Conservation (phyloP, 1,284 basidiomycete species). For the Rhodotorula sp. region DNA sequence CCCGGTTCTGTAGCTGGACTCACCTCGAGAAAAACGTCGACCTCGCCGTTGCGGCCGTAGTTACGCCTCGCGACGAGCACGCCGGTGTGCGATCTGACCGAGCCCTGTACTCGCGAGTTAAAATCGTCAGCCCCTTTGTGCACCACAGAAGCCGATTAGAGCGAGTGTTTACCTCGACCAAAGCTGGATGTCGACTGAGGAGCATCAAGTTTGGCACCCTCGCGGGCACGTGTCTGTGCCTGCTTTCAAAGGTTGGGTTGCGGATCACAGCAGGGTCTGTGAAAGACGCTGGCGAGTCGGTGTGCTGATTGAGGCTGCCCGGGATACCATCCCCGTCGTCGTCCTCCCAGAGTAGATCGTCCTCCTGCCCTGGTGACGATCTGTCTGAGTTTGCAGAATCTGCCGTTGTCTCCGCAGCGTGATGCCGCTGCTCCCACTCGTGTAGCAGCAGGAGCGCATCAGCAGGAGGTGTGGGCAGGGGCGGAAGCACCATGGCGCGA, state of each 20-base stretch:
- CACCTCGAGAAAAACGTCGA: conserved; percentile 16
- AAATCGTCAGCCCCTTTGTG: background rate
- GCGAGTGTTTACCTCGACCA: background rate
- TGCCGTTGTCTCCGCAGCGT: no score
- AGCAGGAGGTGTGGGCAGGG: background rate
- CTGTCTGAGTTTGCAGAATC: background rate
- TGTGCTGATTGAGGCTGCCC: no score
- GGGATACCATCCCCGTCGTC: background rate
- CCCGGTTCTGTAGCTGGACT: no score
- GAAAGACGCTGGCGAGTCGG: no score
- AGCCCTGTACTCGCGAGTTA: background rate
- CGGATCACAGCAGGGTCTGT: no score
- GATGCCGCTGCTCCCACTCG: no score
- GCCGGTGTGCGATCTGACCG: background rate
- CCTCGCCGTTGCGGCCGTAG: background rate
- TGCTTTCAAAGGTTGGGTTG: no score
- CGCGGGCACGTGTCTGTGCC: background rate
- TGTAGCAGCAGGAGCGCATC: background rate
- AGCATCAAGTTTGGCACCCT: background rate
- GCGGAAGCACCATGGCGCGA: background rate
- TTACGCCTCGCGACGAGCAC: conserved; percentile 20
- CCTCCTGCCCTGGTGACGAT: no score
- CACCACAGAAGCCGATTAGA: background rate
- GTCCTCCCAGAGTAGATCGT: background rate
- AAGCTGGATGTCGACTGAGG: conserved; percentile 3